phyloP scores from a whole-genome alignment of 441 rosid genomes.

The Aleurites moluccanus region DNA sequence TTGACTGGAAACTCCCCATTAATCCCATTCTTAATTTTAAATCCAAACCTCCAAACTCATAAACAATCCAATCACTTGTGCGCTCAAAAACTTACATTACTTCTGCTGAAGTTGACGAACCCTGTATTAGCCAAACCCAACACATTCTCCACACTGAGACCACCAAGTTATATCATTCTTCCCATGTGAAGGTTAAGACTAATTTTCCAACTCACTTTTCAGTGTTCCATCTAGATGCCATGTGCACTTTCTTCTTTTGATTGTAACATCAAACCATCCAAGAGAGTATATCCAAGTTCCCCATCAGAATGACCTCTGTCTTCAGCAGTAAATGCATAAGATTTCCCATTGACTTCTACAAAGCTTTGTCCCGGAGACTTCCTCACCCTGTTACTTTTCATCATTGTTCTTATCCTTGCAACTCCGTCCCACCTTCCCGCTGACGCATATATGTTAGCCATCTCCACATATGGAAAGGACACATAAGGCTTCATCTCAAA shows the following conservation, averaged over 20 bases:
- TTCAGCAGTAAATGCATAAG: conserved; percentile 54
- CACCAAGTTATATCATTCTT: not conserved
- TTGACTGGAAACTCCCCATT: too few relatives aligned
- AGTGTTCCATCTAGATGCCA: not conserved
- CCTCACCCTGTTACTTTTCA: conserved; percentile 46
- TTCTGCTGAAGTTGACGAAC: too few relatives aligned
- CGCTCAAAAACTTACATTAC: too few relatives aligned
- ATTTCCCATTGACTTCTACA: conserved; percentile 47
- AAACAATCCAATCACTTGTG: too few relatives aligned
- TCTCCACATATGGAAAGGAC: conserved; percentile 56
- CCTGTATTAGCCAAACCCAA: too few relatives aligned
- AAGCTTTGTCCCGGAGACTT: conserved; percentile 64
- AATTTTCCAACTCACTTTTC: not conserved
- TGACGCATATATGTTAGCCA: conserved; percentile 66
- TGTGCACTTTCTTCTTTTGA: conserved; percentile 31
- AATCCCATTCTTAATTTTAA: too few relatives aligned
- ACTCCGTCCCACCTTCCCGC: conserved; percentile 58
- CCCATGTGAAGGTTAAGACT: not conserved
- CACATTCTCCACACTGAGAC: too few relatives aligned
- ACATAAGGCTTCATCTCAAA: conserved; percentile 43
- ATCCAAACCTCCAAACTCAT: too few relatives aligned
- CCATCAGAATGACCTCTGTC: conserved; percentile 42
- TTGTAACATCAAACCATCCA: conserved; percentile 46
- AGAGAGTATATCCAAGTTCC: conserved; percentile 28
- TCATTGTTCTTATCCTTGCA: conserved; percentile 50